Evolutionary conservation across 1,139 yeast genomes (phyloP), one percentile per base, ranked within the genome.

Genomic region (Hyphopichia wangnamkhiaoensis): DNA sequence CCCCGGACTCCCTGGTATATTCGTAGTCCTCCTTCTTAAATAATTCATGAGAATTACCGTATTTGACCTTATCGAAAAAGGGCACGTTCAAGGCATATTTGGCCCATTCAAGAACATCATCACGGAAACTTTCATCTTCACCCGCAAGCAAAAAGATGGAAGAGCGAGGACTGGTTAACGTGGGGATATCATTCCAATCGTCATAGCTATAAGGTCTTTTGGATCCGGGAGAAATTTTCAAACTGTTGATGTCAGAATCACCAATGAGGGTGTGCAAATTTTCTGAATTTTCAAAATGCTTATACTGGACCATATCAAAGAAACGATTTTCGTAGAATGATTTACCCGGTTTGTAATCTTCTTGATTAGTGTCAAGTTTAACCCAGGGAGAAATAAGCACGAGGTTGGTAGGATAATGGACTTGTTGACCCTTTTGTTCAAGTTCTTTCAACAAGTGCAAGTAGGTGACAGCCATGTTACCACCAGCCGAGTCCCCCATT

Each of bases 401-500:
- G 33, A 64, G 46, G 36, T 65, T 56, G 3, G 48, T 49, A 1
- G 77, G 78, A 42, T 52, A 63, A 2, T 61, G 54, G 20, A 37
- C 32, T 15, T 41, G 41, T 8, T 15, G 38, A 16, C 37, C 33
- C n/a, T 7, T 5, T 25, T 25, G 15, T 17, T 33, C 12, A n/a
- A n/a, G 9, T 8, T 34, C 33, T 17, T 57, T 55, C 47, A 68
- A 50, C 35, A 50, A 59, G 46, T 67, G 68, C 9, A 62, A 44
- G 39, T 58, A 62, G 16, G 51, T 49, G 7, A 68, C 47, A 1
- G 65, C 49, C 44, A 70, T 50, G 50, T 70, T 61, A 1, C 74
- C 76, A 16, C 76, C 76, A 12, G 74, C 74, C 0, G 74, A 67
- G 49, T 70, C 76, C 1, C 76, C 75, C 43, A 68, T 38, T 5